These are phyloP conservation scores for Boletellus emodensis DNA, from an alignment of 768 basidiomycete genomes.

Conservation along the genomic window DNA sequence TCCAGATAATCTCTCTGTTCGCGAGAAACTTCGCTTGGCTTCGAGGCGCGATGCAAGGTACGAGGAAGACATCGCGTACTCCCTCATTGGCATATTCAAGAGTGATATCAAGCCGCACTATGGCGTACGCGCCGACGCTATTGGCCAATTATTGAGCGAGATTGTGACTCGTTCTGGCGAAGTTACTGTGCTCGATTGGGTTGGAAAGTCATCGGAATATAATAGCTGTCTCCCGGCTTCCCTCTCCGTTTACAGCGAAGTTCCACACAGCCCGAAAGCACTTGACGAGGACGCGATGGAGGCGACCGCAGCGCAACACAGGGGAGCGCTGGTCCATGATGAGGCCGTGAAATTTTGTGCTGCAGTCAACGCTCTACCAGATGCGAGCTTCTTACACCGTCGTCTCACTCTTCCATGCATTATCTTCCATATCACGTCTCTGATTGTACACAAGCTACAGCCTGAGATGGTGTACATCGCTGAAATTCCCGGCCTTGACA, in stretches of 20 bases:
- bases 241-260: not conserved
- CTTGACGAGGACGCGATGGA: not conserved
- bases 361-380: not conserved
- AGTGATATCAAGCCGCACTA: conserved; percentile 6
- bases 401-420: conserved; percentile 8
- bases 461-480: not conserved
- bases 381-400: not conserved
- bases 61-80: conserved; percentile 11
- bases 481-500: not conserved
- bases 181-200: conserved; percentile 10
- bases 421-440: not conserved
- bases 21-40: conserved; percentile 10
- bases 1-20: conserved; percentile 3
- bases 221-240: conserved; percentile 12
- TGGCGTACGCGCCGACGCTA: conserved; percentile 5
- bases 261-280: not conserved
- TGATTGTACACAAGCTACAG: not conserved
- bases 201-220: conserved; percentile 6
- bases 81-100: conserved; percentile 9
- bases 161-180: conserved; percentile 9
- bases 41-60: conserved; percentile 6
- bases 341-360: not conserved
- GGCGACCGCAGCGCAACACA: not conserved
- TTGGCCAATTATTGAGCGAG: conserved; percentile 13
- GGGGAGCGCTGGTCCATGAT: not conserved